Percentiles rank a stretch among this genome's conserved stretches.
Conservation (phyloP, 805 yeast genomes). For the Ascoidea tarda region DNA sequence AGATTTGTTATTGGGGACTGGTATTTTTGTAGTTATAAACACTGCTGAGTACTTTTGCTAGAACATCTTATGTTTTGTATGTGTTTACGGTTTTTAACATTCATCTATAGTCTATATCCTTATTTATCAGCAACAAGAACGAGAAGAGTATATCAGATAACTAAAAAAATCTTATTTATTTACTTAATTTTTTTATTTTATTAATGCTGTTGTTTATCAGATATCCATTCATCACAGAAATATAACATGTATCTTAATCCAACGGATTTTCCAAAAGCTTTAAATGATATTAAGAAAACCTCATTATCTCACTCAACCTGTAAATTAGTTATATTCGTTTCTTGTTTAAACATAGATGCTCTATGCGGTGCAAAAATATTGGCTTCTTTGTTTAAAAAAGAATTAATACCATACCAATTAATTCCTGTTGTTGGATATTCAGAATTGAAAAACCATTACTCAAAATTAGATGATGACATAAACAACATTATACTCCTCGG, state of each 20-base stretch:
- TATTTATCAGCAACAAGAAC: no score
- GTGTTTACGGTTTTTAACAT: no score
- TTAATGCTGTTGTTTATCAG: no score
- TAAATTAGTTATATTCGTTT: conserved; percentile 72
- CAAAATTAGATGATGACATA: conserved; percentile 57
- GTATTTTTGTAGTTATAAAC: no score
- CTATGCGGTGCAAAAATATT: conserved; percentile 78
- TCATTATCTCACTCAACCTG: conserved; percentile 89
- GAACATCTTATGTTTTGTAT: no score
- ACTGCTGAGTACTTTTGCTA: no score
- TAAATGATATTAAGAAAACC: conserved; percentile 51
- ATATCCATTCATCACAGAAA: no score
- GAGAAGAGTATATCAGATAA: no score
- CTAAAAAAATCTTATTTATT: no score
- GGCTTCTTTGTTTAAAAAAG: conserved; percentile 56
- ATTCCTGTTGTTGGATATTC: conserved; percentile 89
- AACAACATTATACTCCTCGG: conserved; percentile 71
- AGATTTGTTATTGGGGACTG: no score
- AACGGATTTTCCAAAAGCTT: conserved; percentile 49
- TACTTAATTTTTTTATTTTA: no score
- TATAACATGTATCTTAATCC: conserved; percentile 61
- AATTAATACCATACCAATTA: conserved; percentile 74
- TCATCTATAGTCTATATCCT: no score
- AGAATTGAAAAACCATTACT: conserved; percentile 54
- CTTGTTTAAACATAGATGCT: conserved; percentile 86